Evolutionary conservation across 257 asterid genomes (phyloP), one percentile per base, ranked within the genome.

Genomic region (Gardenia jasminoides): DNA sequence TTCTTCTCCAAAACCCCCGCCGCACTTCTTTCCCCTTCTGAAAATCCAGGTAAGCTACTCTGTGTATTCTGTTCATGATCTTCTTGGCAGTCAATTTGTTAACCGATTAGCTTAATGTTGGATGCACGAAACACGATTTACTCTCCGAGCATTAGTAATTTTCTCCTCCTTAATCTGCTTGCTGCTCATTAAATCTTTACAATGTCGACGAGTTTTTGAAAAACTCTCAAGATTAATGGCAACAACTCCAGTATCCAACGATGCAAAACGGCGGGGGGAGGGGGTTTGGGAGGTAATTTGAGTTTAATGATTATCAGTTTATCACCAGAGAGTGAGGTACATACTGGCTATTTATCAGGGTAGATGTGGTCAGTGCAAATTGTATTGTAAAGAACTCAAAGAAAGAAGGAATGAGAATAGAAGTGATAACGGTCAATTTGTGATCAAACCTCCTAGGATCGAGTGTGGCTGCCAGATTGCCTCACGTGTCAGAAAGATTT

Each of bases 1-100:
- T 84, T 84, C 72, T 79, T 86, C 13, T 80, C 83, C 72, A 74
- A 78, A 70, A 10, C 82, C 15, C 28, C 78, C 48, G 20, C 82
- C 43, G 73, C 83, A 61, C 83, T 69, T 65, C 87, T 80, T 74
- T 76, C 81, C 12, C 28, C 74, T 59, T 0, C 78, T 66, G 79
- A 65, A 70, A 44, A 70, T 69, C 31, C 41, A 48, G 87, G 89
- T 83, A 19, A 33, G 72, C 69, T 22, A 64, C 64, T 58, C 1
- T 30, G 28, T 4, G 1, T 9, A 0, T 67, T 31, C 13, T 7
- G 0, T 6, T 54, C 9, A 19, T 54, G 9, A 19, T 54, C 22
- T 54, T 20, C 62, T 9, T 54, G 26, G n/a, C 20, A 50, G 17
- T 50, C 19, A 50, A 50, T 1, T 50, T 50, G 3, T 50, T 50